Conservation (phyloP, 352 stramenopile genomes). For the Phytophthora podocarpi region DNA sequence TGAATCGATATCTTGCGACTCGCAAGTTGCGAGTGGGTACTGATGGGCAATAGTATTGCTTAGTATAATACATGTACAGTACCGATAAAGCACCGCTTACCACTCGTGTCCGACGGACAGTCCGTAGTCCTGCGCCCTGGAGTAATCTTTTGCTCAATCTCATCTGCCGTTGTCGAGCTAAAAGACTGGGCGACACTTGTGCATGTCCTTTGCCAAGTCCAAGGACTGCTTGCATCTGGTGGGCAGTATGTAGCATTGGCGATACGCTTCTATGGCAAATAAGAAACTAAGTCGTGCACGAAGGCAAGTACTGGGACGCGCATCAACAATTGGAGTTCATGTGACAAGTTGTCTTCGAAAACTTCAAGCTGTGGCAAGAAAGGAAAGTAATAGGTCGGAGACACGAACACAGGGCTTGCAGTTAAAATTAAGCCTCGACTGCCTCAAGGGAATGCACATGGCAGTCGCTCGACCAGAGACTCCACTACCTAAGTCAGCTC, state of each 20-base stretch:
- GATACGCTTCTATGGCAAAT: not conserved
- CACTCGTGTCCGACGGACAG: too few relatives aligned
- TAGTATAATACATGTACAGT: too few relatives aligned
- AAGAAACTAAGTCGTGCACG: not conserved
- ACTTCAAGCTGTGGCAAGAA: not conserved
- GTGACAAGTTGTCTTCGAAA: not conserved
- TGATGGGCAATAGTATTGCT: too few relatives aligned
- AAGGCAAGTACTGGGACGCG: not conserved
- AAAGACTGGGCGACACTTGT: not conserved
- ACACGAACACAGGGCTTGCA: too few relatives aligned
- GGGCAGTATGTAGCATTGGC: not conserved
- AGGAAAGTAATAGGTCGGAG: too few relatives aligned
- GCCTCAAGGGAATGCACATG: not conserved
- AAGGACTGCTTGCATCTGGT: too few relatives aligned
- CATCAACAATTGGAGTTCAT: not conserved
- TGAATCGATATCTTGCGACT: conserved; percentile 8
- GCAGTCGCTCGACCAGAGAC: not conserved
- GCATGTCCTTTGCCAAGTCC: conserved; percentile 1
- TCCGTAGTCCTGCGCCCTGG: not conserved
- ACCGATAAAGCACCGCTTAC: conserved; percentile 7
- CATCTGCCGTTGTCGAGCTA: too few relatives aligned
- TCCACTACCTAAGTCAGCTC: not conserved
- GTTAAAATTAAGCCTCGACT: too few relatives aligned
- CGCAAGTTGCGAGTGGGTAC: too few relatives aligned
- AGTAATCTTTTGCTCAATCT: conserved; percentile 18